These are phyloP conservation scores for Phytophthora lateralis DNA, from an alignment of 352 stramenopile species.

Conservation along the genomic window DNA sequence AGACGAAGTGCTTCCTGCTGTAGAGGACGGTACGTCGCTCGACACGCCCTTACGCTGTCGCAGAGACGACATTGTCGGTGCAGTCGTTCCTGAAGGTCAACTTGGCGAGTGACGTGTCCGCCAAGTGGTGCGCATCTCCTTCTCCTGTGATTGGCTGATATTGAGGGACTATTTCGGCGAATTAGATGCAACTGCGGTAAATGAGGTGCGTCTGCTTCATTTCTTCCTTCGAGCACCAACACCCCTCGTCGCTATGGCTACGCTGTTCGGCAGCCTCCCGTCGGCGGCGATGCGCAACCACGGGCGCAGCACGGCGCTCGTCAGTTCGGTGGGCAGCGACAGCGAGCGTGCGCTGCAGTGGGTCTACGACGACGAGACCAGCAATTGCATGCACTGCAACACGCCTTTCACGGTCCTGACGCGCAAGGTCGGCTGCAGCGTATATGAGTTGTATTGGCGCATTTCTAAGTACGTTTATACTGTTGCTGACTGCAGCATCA, in stretches of 20 bases:
- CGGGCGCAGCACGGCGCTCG: slow-evolving; percentile 46
- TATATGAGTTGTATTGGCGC: no score
- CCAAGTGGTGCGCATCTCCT: not conserved
- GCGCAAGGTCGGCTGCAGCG: slow-evolving; percentile 55
- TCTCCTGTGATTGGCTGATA: slow-evolving; percentile 25
- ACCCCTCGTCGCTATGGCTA: slow-evolving; percentile 49
- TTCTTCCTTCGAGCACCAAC: slow-evolving; percentile 2
- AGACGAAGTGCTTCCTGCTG: slow-evolving; percentile 27
- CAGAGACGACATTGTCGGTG: slow-evolving; percentile 32
- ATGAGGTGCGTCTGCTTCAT: slow-evolving; percentile 1
- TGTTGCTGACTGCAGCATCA: slow-evolving; percentile 59
- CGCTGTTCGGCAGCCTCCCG: slow-evolving; percentile 74
- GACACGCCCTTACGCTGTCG: slow-evolving; percentile 40
- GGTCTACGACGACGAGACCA: slow-evolving; percentile 86
- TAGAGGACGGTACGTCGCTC: slow-evolving; percentile 12
- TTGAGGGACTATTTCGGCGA: slow-evolving; percentile 2
- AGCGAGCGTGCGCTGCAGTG: slow-evolving; percentile 75
- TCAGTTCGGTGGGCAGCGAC: slow-evolving; percentile 26
- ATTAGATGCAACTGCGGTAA: not conserved
- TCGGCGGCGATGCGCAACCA: slow-evolving; percentile 60
- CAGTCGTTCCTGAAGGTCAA: slow-evolving; percentile 18
- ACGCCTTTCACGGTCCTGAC: slow-evolving; percentile 83
- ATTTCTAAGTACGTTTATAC: slow-evolving; percentile 1
- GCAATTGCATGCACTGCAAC: slow-evolving; percentile 90
- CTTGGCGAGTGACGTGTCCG: slow-evolving; percentile 39